These are phyloP conservation scores for Pseudocercospora vitis DNA, from an alignment of 2,329 filamentous ascomycete species.

Conservation along the genomic window DNA sequence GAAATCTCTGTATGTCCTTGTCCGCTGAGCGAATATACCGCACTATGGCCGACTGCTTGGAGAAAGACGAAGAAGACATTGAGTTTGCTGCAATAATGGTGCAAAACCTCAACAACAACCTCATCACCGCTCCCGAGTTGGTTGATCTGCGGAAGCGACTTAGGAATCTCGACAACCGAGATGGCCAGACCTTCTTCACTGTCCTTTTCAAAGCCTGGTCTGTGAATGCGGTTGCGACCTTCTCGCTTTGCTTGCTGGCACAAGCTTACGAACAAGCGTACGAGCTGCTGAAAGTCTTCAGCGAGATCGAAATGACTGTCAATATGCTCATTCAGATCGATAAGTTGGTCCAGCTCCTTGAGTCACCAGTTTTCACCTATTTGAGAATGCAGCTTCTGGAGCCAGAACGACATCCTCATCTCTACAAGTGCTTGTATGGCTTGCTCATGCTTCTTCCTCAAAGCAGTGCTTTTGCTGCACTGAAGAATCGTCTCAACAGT, in stretches of 20 bases:
- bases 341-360: conserved; percentile 92
- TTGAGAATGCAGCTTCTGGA: conserved; percentile 91
- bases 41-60: conserved; percentile 91
- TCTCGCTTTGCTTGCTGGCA: conserved; percentile 89
- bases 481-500: conserved; percentile 95
- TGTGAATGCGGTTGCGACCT: conserved; percentile 96
- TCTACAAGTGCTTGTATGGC: conserved; percentile 78
- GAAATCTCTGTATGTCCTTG: conserved; percentile 87
- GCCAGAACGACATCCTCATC: conserved; percentile 87
- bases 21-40: conserved; percentile 95
- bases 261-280: conserved; percentile 99
- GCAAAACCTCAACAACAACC: conserved; percentile 97
- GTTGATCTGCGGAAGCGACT: conserved; percentile 86
- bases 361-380: conserved; percentile 97
- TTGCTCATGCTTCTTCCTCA: conserved; percentile 97
- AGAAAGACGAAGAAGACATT: conserved; percentile 90
- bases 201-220: conserved; percentile 96
- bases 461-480: conserved; percentile 91
- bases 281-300: conserved; percentile 94
- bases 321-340: conserved; percentile 99
- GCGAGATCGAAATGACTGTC: conserved; percentile 97
- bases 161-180: conserved; percentile 85
- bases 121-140: conserved; percentile 94
- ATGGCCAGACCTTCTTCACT: conserved; percentile 94
- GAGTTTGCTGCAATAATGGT: conserved; percentile 99